phyloP scores from a whole-genome alignment of 139 green algal species.

The Closterium sp. region DNA sequence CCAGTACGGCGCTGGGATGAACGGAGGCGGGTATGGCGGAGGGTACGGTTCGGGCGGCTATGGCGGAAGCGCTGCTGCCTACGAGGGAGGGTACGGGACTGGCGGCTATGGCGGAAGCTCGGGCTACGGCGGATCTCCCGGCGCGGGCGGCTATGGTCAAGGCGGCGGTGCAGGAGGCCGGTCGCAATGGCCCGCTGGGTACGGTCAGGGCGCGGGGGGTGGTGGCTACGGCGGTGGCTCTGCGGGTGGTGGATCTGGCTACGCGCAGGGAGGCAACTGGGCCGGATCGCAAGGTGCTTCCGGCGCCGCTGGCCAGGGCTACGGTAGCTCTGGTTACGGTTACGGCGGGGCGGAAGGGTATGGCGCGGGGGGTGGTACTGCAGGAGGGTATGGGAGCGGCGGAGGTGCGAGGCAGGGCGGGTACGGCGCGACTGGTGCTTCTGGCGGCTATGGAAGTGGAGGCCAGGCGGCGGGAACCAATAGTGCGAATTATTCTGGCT shows the following conservation, averaged over 20 bases:
- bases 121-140: not conserved
- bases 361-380: not conserved
- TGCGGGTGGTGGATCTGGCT: not conserved
- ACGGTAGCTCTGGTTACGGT: not conserved
- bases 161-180: not conserved
- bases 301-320: not conserved
- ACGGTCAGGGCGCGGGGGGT: not conserved
- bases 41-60: not conserved
- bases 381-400: no score
- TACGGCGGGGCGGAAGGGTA: constrained; percentile 8
- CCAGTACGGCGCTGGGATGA: not conserved
- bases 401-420: no score
- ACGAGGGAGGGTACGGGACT: not conserved
- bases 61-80: not conserved
- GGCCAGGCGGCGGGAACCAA: no score
- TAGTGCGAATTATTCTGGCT: no score
- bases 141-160: not conserved
- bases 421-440: no score
- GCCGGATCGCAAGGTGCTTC: no score
- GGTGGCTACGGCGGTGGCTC: constrained; percentile 5
- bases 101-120: constrained; percentile 1
- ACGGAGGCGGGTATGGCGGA: constrained; percentile 3
- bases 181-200: not conserved
- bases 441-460: no score
- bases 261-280: no score